Evolutionary conservation across 306 rosid genomes (phyloP).

Genomic region (Pyrus communis): DNA sequence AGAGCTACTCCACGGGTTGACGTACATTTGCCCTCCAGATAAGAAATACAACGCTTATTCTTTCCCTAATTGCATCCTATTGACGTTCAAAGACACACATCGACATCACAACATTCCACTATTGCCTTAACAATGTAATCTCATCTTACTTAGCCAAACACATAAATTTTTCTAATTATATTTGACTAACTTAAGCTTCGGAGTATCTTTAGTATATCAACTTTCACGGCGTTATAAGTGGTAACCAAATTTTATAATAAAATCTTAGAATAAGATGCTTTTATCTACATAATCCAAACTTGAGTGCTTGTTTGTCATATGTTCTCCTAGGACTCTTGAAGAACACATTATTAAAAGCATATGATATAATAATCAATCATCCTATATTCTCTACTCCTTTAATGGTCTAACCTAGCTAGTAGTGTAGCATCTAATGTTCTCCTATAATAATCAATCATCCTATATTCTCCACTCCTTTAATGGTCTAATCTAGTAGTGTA

Average conservation of each 20-base stretch:
- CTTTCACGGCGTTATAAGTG: neutral
- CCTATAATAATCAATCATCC: slow-evolving; percentile 7
- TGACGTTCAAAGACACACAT: too few species aligned
- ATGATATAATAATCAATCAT: slow-evolving; percentile 8
- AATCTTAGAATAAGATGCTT: neutral
- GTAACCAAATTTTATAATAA: neutral
- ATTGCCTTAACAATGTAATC: neutral
- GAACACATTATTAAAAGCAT: slow-evolving; percentile 2
- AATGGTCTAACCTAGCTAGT: neutral
- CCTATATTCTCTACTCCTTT: slow-evolving; percentile 1
- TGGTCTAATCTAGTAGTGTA: neutral
- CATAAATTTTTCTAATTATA: too few species aligned
- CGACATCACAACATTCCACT: neutral
- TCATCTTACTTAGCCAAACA: neutral
- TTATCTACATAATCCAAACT: neutral
- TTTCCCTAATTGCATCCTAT: too few species aligned
- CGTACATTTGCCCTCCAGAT: too few species aligned
- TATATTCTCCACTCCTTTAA: slow-evolving; percentile 9
- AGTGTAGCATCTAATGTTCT: slow-evolving; percentile 21
- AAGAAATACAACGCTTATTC: too few species aligned
- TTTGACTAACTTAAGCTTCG: neutral
- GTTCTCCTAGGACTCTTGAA: slow-evolving; percentile 9
- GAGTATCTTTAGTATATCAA: neutral
- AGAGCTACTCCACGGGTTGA: too few species aligned
- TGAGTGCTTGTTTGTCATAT: neutral